These are phyloP conservation scores for Pichia sporocuriosa DNA, from an alignment of 805 yeast genomes.

Conservation along the genomic window DNA sequence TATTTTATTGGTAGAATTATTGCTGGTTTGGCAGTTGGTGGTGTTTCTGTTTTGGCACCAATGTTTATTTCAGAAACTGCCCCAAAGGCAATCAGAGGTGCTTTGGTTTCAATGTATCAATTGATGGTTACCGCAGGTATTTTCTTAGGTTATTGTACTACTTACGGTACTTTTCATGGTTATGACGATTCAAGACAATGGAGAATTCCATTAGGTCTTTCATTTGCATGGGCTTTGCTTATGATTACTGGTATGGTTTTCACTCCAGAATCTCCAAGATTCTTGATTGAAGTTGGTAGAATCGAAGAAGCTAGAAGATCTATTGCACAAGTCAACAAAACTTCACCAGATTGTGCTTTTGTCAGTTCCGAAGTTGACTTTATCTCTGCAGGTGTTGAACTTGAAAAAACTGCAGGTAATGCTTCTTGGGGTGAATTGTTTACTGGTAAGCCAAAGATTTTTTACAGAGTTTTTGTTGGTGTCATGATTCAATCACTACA, in stretches of 20 bases:
- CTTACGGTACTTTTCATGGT: constrained; percentile 51
- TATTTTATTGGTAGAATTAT: constrained; percentile 55
- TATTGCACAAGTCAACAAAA: constrained; percentile 53
- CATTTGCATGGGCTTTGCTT: constrained; percentile 46
- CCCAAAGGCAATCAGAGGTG: constrained; percentile 66
- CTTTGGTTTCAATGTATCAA: constrained; percentile 64
- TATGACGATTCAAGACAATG: constrained; percentile 50
- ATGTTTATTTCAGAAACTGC: constrained; percentile 62
- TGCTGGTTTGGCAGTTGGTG: constrained; percentile 51
- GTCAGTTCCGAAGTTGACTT: constrained; percentile 47
- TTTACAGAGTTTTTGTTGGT: constrained; percentile 51
- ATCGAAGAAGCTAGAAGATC: constrained; percentile 49
- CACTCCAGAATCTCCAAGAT: constrained; percentile 70
- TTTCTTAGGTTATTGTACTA: constrained; percentile 61
- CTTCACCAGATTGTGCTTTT: constrained; percentile 45
- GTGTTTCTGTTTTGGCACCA: constrained; percentile 46
- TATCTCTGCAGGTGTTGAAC: constrained; percentile 54
- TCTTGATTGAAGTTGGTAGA: constrained; percentile 43
- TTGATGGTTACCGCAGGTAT: constrained; percentile 66
- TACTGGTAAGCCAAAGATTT: constrained; percentile 57
- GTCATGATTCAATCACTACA: constrained; percentile 52
- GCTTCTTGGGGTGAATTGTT: constrained; percentile 61
- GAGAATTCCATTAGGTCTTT: constrained; percentile 55
- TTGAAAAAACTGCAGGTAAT: constrained; percentile 54
- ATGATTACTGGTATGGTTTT: constrained; percentile 45